Conservation (phyloP, 495 filamentous ascomycete species). For the Daldinia concentrica region DNA sequence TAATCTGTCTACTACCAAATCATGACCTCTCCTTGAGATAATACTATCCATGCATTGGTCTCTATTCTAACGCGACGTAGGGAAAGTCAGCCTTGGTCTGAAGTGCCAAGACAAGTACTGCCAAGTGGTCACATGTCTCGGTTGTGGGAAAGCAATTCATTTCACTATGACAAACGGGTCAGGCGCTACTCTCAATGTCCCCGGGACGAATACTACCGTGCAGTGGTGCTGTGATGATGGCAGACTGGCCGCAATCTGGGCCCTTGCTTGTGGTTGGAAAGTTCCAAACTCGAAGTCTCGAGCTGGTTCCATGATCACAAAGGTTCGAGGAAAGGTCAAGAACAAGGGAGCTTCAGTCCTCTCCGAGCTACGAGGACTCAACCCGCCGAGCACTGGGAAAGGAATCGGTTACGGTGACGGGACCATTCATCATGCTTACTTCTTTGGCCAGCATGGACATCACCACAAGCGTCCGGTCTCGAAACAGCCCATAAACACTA, state of each 20-base stretch:
- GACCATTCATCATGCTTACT: neutral
- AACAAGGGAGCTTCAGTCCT: neutral
- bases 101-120: constrained; percentile 18
- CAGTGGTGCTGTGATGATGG: constrained; percentile 50
- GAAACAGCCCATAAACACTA: neutral
- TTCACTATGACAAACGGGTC: too few relatives aligned
- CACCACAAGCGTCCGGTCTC: neutral
- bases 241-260: constrained; percentile 47
- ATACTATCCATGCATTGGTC: neutral
- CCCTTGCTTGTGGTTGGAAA: constrained; percentile 47
- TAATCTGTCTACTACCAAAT: too few relatives aligned
- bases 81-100: constrained; percentile 19
- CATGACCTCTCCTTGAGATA: neutral
- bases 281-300: constrained; percentile 1
- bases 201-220: constrained; percentile 17
- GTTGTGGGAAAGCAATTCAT: constrained; percentile 20
- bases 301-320: constrained; percentile 6
- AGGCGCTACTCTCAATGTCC: neutral
- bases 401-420: constrained; percentile 37
- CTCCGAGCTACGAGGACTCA: neutral
- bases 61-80: constrained; percentile 13
- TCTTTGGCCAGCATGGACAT: neutral
- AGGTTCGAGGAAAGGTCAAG: constrained; percentile 15
- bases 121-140: constrained; percentile 16
- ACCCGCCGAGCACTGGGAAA: constrained; percentile 5